phyloP scores from a whole-genome alignment of 23 red algal species.

The Gracilariopsis chorda region DNA sequence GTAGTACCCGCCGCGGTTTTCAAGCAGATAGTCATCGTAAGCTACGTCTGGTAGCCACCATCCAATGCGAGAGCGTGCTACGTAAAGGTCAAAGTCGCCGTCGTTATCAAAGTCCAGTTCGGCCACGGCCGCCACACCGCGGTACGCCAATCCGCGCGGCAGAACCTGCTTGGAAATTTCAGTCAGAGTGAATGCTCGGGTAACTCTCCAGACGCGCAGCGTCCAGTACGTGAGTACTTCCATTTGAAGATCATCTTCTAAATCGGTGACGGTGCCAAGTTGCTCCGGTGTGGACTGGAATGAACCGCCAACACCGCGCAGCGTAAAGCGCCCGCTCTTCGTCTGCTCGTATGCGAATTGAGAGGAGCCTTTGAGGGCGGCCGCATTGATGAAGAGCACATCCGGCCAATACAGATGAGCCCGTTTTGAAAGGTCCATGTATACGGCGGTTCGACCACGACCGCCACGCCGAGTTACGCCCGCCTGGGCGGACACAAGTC shows the following conservation, averaged over 20 bases:
- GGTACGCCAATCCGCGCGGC: not conserved
- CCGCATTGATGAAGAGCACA: constrained; percentile 9
- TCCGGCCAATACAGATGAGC: not conserved
- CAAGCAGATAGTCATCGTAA: constrained; percentile 32
- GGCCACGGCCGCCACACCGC: constrained; percentile 22
- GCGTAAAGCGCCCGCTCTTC: not conserved
- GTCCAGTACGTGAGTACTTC: constrained; percentile 42
- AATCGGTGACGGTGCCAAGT: constrained; percentile 38
- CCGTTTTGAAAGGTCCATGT: constrained; percentile 8
- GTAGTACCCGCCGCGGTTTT: constrained; percentile 42
- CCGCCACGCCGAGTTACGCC: not conserved
- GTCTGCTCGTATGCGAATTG: constrained; percentile 7
- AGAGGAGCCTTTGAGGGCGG: not conserved
- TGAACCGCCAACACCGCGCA: not conserved
- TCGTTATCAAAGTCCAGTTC: constrained; percentile 80
- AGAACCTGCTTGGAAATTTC: constrained; percentile 27
- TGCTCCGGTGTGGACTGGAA: not conserved
- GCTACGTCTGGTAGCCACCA: not conserved
- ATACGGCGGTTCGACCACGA: not conserved
- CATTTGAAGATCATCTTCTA: constrained; percentile 57
- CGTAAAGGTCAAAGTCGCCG: constrained; percentile 62
- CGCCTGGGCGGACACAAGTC: not conserved
- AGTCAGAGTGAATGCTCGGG: constrained; percentile 14
- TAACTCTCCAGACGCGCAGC: constrained; percentile 37
- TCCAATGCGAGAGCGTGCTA: constrained; percentile 10